These are phyloP conservation scores for Yamadazyma kanchanaburiensis DNA, from an alignment of 1,139 yeast genomes.

Conservation along the genomic window DNA sequence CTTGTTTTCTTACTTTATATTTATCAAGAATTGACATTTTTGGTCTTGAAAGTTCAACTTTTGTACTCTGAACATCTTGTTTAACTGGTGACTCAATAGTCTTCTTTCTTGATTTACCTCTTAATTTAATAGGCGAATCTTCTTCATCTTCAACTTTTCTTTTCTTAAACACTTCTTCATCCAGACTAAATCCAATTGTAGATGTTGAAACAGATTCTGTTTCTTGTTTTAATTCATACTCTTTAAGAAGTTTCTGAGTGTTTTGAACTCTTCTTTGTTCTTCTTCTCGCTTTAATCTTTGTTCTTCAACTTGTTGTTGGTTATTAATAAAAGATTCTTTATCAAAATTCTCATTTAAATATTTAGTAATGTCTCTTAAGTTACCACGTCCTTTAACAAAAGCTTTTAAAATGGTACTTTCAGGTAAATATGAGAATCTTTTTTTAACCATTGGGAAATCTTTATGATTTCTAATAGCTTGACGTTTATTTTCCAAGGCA, in stretches of 20 bases:
- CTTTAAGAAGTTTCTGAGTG: slow-evolving; percentile 12
- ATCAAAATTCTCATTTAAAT: slow-evolving; percentile 39
- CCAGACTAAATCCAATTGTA: slow-evolving; percentile 1
- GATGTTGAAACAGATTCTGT: slow-evolving; percentile 6
- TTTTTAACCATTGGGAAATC: slow-evolving; percentile 49
- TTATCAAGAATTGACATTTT: slow-evolving; percentile 53
- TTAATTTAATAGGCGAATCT: slow-evolving; percentile 30
- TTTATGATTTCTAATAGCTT: slow-evolving; percentile 38
- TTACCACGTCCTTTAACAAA: slow-evolving; percentile 60
- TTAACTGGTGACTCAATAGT: slow-evolving; percentile 17
- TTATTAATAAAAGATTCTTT: slow-evolving; percentile 26
- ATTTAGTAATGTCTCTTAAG: slow-evolving; percentile 49
- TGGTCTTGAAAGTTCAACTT: slow-evolving; percentile 54
- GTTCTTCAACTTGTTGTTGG: slow-evolving; percentile 20
- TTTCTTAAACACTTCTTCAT: slow-evolving; percentile 5
- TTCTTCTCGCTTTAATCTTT: slow-evolving; percentile 8
- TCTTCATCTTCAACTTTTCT: slow-evolving; percentile 7
- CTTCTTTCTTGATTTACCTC: slow-evolving; percentile 31
- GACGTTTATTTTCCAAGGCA: slow-evolving; percentile 33
- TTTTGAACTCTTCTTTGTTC: slow-evolving; percentile 6
- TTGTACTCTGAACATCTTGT: slow-evolving; percentile 32
- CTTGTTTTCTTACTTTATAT: slow-evolving; percentile 34
- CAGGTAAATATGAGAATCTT: slow-evolving; percentile 43
- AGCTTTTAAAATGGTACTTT: slow-evolving; percentile 56
- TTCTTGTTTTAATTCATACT: slow-evolving; percentile 10